Evolutionary conservation across 805 yeast species (phyloP), one percentile per base, ranked within the genome.

Genomic region (Saccharomycopsis olivae): DNA sequence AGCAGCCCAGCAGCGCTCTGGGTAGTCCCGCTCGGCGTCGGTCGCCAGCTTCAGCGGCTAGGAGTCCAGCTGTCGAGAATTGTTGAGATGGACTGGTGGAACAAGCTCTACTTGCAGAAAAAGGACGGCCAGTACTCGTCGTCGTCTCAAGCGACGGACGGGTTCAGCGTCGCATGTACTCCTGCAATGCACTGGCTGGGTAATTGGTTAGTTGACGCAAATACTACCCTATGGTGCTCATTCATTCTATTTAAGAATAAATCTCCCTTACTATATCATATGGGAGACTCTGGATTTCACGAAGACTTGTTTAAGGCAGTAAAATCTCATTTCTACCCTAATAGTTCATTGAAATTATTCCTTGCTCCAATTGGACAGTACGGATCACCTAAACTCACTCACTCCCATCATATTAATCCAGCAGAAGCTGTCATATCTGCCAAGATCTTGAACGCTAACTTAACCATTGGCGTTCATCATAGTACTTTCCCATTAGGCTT

Each of bases 101-200:
- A 87, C 39, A 60, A 68, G 21, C n/a, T n/a, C n/a, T n/a, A n/a
- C n/a, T n/a, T n/a, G n/a, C n/a, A n/a, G n/a, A n/a, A n/a, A n/a
- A n/a, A n/a, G n/a, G n/a, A n/a, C n/a, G n/a, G n/a, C n/a, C n/a
- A n/a, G n/a, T n/a, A n/a, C n/a, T n/a, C n/a, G n/a, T n/a, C n/a
- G n/a, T n/a, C n/a, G n/a, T n/a, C n/a, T n/a, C n/a, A n/a, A n/a
- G n/a, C n/a, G n/a, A n/a, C n/a, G n/a, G n/a, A n/a, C n/a, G n/a
- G n/a, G n/a, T n/a, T n/a, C n/a, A n/a, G n/a, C 49, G 65, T 89
- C 14, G 88, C 84, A 1, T 84, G 96, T 57, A 71, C 92, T 0
- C 97, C 97, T 0, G 86, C 96, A 0, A 80, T 81, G 94, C 97
- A 89, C 59, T 89, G 97, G 97, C 82, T 94, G 1, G 97, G 97